phyloP scores from a whole-genome alignment of 1,284 basidiomycete genomes.

The Ceratobasidium sp. region DNA sequence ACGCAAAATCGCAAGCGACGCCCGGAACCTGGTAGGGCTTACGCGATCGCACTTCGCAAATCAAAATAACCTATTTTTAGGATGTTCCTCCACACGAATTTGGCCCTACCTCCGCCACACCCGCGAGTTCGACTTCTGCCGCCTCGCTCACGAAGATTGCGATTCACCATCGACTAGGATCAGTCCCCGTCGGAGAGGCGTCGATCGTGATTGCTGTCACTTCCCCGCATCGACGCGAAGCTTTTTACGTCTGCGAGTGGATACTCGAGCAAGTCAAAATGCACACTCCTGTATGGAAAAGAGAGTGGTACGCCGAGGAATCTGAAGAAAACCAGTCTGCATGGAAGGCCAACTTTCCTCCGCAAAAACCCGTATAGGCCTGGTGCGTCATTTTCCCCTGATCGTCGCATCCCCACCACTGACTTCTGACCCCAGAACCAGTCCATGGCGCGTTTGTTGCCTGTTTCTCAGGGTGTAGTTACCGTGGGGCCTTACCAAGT shows the following conservation, averaged over 20 bases:
- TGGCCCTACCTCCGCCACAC: slow-evolving; percentile 43
- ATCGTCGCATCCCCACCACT: background rate
- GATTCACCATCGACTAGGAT: slow-evolving; percentile 80
- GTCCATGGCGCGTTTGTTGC: background rate
- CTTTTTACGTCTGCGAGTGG: slow-evolving; percentile 80
- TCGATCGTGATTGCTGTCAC: slow-evolving; percentile 87
- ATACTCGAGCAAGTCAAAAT: slow-evolving; percentile 85
- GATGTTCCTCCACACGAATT: slow-evolving; percentile 19
- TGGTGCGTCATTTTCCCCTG: slow-evolving; percentile 1
- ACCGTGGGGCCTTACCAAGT: background rate
- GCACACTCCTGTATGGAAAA: slow-evolving; percentile 88
- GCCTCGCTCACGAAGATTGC: slow-evolving; percentile 56
- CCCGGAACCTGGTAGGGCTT: slow-evolving; percentile 55
- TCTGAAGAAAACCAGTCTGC: slow-evolving; percentile 14
- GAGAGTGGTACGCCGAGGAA: slow-evolving; percentile 69
- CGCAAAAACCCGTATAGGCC: background rate
- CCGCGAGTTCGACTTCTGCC: slow-evolving; percentile 31
- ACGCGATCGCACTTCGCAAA: slow-evolving; percentile 54
- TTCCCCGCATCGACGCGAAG: slow-evolving; percentile 83
- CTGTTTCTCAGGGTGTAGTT: background rate
- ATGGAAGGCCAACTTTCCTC: slow-evolving; percentile 42
- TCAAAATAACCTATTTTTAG: slow-evolving; percentile 28
- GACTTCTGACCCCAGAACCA: background rate
- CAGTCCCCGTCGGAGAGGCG: slow-evolving; percentile 77
- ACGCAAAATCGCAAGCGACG: slow-evolving; percentile 59